These are phyloP conservation scores for Pisolithus sp. DNA, from an alignment of 768 basidiomycete species.

Conservation along the genomic window DNA sequence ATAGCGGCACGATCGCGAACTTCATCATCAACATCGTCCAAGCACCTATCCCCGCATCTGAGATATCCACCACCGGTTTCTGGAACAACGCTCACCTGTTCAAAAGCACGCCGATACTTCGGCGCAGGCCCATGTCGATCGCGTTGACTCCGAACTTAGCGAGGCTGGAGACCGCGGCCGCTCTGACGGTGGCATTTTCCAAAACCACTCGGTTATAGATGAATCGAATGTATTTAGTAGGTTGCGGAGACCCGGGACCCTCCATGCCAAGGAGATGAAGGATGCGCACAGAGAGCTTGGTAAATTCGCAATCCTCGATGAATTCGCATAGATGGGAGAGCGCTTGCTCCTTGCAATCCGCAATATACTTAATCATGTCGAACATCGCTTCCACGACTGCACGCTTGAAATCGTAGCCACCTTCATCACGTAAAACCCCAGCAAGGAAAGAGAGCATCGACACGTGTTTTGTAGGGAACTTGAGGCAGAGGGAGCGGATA, in stretches of 20 bases:
- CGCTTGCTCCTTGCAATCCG: conserved; percentile 94
- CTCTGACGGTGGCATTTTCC: conserved; percentile 96
- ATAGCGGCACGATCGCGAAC: conserved; percentile 96
- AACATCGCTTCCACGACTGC: conserved; percentile 99
- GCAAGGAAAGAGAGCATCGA: conserved; percentile 98
- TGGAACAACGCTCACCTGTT: conserved; percentile 49
- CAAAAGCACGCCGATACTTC: conserved; percentile 82
- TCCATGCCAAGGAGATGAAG: conserved; percentile 92
- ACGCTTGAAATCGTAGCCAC: conserved; percentile 99
- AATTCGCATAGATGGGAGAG: conserved; percentile 98
- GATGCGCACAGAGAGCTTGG: conserved; percentile 95
- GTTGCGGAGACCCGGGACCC: conserved; percentile 93
- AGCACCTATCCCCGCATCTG: conserved; percentile 49
- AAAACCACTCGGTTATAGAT: conserved; percentile 99
- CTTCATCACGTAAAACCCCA: conserved; percentile 94
- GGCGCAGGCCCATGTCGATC: conserved; percentile 67
- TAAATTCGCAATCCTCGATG: conserved; percentile 99
- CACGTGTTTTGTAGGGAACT: conserved; percentile 95
- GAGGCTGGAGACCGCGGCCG: conserved; percentile 89
- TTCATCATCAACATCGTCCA: conserved; percentile 98
- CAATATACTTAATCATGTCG: conserved; percentile 99
- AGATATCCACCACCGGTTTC: neutral
- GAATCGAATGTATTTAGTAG: conserved; percentile 97
- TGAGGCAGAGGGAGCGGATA: conserved; percentile 95
- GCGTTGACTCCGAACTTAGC: conserved; percentile 96